These are phyloP conservation scores for Dimargaris verticillata DNA, from an alignment of 192 early-diverging fungal species.

Conservation along the genomic window DNA sequence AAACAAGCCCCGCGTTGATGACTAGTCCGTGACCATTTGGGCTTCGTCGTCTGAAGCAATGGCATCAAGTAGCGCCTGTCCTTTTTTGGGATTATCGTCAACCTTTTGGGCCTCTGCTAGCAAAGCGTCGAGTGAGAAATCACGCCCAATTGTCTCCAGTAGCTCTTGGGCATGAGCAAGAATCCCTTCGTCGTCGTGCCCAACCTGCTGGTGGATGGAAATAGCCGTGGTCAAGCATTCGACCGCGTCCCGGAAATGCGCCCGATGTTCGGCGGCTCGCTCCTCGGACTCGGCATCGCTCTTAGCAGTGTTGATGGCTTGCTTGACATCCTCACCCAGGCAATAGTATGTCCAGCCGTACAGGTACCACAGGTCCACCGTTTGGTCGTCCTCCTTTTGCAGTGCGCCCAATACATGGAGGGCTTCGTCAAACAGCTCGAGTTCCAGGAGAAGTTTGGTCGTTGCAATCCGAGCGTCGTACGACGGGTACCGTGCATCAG, in stretches of 20 bases:
- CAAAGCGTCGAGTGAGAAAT: constrained; percentile 21
- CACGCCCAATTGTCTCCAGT: constrained; percentile 34
- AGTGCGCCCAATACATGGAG: constrained; percentile 60
- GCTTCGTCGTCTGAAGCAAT: constrained; percentile 27
- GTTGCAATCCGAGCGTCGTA: constrained; percentile 73
- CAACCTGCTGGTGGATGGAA: constrained; percentile 41
- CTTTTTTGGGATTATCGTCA: constrained; percentile 27
- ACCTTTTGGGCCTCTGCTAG: constrained; percentile 26
- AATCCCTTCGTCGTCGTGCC: constrained; percentile 48
- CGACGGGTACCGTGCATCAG: constrained; percentile 35
- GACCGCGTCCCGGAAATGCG: constrained; percentile 12
- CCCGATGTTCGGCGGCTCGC: not conserved
- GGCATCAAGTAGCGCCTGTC: constrained; percentile 26
- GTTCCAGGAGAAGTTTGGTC: constrained; percentile 73
- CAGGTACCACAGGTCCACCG: constrained; percentile 85
- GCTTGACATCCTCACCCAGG: constrained; percentile 54
- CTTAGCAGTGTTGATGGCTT: constrained; percentile 14
- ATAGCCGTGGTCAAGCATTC: constrained; percentile 24
- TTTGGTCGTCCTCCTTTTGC: constrained; percentile 84
- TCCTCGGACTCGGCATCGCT: constrained; percentile 11
- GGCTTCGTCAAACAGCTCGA: constrained; percentile 61
- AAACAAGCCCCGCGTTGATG: too few species aligned
- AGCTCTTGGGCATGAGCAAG: constrained; percentile 54
- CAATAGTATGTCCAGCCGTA: constrained; percentile 86
- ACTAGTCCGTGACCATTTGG: too few species aligned